These are phyloP conservation scores for Fabrea salina DNA, from an alignment of 169 alveolate species.

Conservation along the genomic window DNA sequence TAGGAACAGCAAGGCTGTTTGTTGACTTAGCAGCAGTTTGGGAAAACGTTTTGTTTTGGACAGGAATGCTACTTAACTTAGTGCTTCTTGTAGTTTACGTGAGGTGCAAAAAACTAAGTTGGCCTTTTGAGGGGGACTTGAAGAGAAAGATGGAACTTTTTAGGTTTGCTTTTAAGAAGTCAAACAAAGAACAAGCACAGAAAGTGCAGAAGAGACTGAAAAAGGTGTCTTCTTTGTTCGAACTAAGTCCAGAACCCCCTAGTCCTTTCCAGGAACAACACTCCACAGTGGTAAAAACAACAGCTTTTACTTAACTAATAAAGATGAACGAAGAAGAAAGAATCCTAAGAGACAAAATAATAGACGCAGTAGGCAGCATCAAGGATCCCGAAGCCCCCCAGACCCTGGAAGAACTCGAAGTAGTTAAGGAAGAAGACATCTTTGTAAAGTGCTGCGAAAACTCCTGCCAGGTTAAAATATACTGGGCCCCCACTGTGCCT, in stretches of 20 bases:
- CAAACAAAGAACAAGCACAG: neutral
- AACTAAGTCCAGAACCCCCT: too few species aligned
- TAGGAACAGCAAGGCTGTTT: neutral
- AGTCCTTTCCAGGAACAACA: too few species aligned
- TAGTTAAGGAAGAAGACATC: conserved; percentile 56
- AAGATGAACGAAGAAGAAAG: too few species aligned
- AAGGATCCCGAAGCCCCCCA: conserved; percentile 77
- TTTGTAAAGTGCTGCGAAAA: conserved; percentile 44
- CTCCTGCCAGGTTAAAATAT: conserved; percentile 35
- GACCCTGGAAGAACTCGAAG: conserved; percentile 70
- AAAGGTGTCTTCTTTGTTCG: too few species aligned
- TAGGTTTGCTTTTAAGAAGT: neutral
- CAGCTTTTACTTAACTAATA: too few species aligned
- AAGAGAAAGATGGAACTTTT: neutral
- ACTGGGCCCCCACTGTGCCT: conserved; percentile 68
- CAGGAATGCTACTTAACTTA: too few species aligned
- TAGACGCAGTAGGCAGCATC: conserved; percentile 64
- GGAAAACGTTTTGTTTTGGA: neutral
- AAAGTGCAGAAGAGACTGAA: too few species aligned
- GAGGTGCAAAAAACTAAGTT: neutral
- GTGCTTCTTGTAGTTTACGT: too few species aligned
- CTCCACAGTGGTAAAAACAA: too few species aligned
- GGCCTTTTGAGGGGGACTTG: neutral
- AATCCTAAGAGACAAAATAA: neutral
- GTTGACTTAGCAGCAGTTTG: neutral